Evolutionary conservation across 768 basidiomycete species (phyloP), one percentile per base, ranked within the genome.

Genomic region (Kwoniella dendrophila): DNA sequence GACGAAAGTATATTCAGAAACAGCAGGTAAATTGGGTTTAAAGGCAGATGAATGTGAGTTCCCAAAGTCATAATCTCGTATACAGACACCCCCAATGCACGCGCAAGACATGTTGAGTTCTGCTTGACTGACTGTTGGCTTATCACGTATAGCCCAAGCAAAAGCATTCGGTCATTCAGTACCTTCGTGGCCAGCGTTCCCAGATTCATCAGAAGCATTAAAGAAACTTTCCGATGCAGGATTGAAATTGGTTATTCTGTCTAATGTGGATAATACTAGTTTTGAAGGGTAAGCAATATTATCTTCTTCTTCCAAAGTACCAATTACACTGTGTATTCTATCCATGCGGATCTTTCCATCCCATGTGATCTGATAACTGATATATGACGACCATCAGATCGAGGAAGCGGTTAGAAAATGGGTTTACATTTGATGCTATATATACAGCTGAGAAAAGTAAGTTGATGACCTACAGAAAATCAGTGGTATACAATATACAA

Each of bases 381-480:
- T 26, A 5, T 29, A n/a, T n/a, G n/a, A n/a, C n/a, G n/a, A n/a
- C n/a, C 7, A 10, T 14, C 36, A 70, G 68, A 33, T 47, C 65
- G 29, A 59, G 58, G 38, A 56, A 62, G 66, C 67, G 61, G 34
- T 56, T 67, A 22, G 66, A 29, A 6, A 47, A 48, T 6, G 49
- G 63, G 6, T 50, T 33, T 7, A 32, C 27, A 0, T 67, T 70
- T 44, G 69, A 70, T 41, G 66, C 59, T 11, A 56, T 67, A 12
- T 67, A 62, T 45, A 63, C 62, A 3, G 69, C 69, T 6, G 66
- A 70, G 47, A 60, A 70, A 27, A 64, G 69, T 67, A 34, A 43
- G 69, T 64, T 34, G 22, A 33, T 29, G n/a, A 14, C 36, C 26
- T 2, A 6, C 44, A 10, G 11, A 29, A 50, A n/a, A n/a, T n/a